Percentiles rank a stretch among this genome's conserved stretches.
phyloP scores from a whole-genome alignment of 768 basidiomycete genomes.

The Royoungia palumana region DNA sequence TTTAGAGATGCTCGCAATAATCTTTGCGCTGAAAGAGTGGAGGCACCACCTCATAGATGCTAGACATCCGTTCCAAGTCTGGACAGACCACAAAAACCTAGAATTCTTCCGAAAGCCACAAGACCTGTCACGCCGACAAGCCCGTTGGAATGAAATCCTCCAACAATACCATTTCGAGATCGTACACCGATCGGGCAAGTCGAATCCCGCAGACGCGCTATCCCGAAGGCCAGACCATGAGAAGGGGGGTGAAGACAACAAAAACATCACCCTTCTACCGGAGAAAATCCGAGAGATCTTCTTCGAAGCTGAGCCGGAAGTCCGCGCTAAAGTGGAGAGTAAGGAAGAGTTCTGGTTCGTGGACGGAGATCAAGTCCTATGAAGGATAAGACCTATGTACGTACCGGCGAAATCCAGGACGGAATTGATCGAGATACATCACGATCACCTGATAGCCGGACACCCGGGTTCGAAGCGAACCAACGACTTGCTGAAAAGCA shows the following conservation, averaged over 20 bases:
- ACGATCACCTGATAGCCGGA: not conserved
- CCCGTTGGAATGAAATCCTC: not conserved
- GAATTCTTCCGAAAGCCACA: slow-evolving; percentile 39
- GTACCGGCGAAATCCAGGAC: too few relatives aligned
- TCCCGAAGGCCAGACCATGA: not conserved
- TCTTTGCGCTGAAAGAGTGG: not conserved
- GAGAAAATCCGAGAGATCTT: too few relatives aligned
- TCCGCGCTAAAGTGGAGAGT: too few relatives aligned
- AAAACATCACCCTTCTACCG: too few relatives aligned
- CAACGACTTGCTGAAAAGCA: too few relatives aligned
- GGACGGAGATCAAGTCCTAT: too few relatives aligned
- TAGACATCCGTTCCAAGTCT: slow-evolving; percentile 16
- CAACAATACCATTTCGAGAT: not conserved
- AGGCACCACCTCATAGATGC: not conserved
- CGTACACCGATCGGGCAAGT: not conserved
- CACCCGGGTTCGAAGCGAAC: not conserved
- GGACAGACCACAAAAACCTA: slow-evolving; percentile 40
- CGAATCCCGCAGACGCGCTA: not conserved
- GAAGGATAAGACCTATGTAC: too few relatives aligned
- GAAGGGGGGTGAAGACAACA: too few relatives aligned
- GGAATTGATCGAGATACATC: not conserved
- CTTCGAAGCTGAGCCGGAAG: too few relatives aligned
- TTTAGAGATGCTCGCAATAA: not conserved
- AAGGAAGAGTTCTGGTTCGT: too few relatives aligned
- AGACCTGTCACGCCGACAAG: slow-evolving; percentile 41